Conservation (phyloP, 139 green algal genomes). For the Chlorella sp. region DNA sequence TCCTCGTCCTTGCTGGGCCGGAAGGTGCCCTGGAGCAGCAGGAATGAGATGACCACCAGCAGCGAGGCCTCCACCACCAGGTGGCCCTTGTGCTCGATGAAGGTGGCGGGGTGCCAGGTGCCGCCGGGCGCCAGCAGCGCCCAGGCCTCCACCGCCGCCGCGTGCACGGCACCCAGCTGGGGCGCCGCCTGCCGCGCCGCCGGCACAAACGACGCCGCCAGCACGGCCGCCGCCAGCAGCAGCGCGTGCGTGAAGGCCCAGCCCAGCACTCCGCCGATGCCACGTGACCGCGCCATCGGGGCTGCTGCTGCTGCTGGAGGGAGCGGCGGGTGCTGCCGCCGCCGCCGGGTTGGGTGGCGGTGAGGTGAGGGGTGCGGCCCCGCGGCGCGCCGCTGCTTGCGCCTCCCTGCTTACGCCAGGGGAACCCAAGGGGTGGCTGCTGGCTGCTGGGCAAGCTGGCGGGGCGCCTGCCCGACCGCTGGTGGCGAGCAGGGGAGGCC, state of each 20-base stretch:
- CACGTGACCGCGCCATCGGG: background rate
- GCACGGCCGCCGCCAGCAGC: background rate
- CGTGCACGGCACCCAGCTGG: constrained; percentile 13
- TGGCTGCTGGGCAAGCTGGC: too few relatives aligned
- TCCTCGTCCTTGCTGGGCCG: constrained; percentile 55
- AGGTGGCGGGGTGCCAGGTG: constrained; percentile 74
- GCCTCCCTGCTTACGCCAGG: too few relatives aligned
- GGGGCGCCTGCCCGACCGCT: too few relatives aligned
- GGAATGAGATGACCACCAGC: constrained; percentile 76
- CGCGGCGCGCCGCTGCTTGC: background rate
- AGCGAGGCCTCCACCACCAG: constrained; percentile 84
- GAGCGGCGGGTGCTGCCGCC: background rate
- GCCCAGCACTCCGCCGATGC: background rate
- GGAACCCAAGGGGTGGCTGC: too few relatives aligned
- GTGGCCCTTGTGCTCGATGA: constrained; percentile 86
- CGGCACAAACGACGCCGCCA: too few relatives aligned
- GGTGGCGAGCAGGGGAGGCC: too few relatives aligned
- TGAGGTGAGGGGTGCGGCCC: background rate
- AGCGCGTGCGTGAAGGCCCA: background rate
- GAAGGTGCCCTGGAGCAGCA: constrained; percentile 77
- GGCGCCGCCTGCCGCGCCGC: background rate
- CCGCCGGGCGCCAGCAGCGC: constrained; percentile 80
- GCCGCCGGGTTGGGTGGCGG: background rate
- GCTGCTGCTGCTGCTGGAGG: background rate
- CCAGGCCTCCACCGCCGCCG: constrained; percentile 67